Evolutionary conservation across 1,284 basidiomycete species (phyloP).

Genomic region (Boletus smithii): DNA sequence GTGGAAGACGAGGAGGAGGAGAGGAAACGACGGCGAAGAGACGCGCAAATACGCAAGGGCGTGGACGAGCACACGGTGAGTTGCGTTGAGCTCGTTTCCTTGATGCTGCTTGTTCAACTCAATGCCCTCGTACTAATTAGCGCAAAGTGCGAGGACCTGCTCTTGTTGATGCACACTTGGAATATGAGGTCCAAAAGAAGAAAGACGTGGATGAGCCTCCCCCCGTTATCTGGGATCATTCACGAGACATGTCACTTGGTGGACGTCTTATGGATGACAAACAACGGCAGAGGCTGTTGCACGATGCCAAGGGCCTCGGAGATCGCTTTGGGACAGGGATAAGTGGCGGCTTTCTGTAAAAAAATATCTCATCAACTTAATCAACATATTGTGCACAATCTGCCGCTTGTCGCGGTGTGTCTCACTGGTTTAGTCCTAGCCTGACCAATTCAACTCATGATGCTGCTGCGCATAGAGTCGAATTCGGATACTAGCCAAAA

Average conservation of each 20-base stretch:
- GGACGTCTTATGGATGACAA: slow-evolving; percentile 84
- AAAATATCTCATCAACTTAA: not conserved
- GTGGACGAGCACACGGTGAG: slow-evolving; percentile 81
- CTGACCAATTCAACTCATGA: not conserved
- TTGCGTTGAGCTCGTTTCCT: slow-evolving; percentile 8
- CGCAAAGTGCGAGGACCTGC: slow-evolving; percentile 62
- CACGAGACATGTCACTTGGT: slow-evolving; percentile 80
- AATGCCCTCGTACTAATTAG: slow-evolving; percentile 37
- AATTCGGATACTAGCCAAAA: not conserved
- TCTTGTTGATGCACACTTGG: slow-evolving; percentile 63
- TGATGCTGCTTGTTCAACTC: not conserved
- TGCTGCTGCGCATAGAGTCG: not conserved
- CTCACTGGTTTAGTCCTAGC: not conserved
- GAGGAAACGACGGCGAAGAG: slow-evolving; percentile 59
- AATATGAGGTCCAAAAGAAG: slow-evolving; percentile 18
- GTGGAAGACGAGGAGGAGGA: slow-evolving; percentile 33
- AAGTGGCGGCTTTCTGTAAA: slow-evolving; percentile 55
- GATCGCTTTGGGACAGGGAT: slow-evolving; percentile 77
- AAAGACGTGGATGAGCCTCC: slow-evolving; percentile 51
- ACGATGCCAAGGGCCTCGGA: slow-evolving; percentile 73
- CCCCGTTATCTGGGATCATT: slow-evolving; percentile 82
- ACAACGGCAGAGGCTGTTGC: slow-evolving; percentile 71
- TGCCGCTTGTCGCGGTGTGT: slow-evolving; percentile 1
- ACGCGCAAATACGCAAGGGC: slow-evolving; percentile 64
- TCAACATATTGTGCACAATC: not conserved